Percentiles rank a stretch among this genome's conserved stretches.
phyloP scores from a whole-genome alignment of 192 early-diverging fungal species.

The Backusella australiensis region DNA sequence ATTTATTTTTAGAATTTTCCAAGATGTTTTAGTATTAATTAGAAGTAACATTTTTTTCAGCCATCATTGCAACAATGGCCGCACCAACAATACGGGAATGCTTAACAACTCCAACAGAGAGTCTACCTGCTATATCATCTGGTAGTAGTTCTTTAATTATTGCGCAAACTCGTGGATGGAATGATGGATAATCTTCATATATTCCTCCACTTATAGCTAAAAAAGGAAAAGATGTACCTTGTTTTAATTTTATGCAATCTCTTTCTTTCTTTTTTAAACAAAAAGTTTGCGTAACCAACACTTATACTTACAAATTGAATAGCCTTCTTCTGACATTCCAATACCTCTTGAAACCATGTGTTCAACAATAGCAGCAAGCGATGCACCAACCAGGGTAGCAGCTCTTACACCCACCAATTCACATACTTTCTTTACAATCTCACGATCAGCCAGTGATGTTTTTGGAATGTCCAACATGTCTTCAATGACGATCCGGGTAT shows the following conservation, averaged over 20 bases:
- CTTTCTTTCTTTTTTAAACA: not conserved
- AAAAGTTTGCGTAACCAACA: not conserved
- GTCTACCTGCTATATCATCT: conserved; percentile 23
- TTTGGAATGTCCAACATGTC: conserved; percentile 59
- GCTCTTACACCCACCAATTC: conserved; percentile 78
- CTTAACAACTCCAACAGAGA: conserved; percentile 37
- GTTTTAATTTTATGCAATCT: not conserved
- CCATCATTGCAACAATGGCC: conserved; percentile 45
- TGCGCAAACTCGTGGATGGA: conserved; percentile 37
- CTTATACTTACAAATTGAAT: conserved; percentile 32
- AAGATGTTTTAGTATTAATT: not conserved
- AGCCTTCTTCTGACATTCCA: conserved; percentile 28
- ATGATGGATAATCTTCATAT: conserved; percentile 39
- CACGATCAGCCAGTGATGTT: conserved; percentile 73
- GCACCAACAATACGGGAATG: conserved; percentile 38
- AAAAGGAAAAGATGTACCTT: not conserved
- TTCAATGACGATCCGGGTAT: conserved; percentile 68
- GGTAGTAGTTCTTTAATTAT: conserved; percentile 31
- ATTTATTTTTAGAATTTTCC: no score
- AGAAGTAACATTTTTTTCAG: conserved; percentile 23
- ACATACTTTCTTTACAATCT: conserved; percentile 78
- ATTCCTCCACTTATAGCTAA: conserved; percentile 38
- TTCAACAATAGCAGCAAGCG: conserved; percentile 57
- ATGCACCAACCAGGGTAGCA: conserved; percentile 73
- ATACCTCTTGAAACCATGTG: conserved; percentile 37